Conservation (phyloP, 768 basidiomycete species). For the Flagelloscypha sp. region DNA sequence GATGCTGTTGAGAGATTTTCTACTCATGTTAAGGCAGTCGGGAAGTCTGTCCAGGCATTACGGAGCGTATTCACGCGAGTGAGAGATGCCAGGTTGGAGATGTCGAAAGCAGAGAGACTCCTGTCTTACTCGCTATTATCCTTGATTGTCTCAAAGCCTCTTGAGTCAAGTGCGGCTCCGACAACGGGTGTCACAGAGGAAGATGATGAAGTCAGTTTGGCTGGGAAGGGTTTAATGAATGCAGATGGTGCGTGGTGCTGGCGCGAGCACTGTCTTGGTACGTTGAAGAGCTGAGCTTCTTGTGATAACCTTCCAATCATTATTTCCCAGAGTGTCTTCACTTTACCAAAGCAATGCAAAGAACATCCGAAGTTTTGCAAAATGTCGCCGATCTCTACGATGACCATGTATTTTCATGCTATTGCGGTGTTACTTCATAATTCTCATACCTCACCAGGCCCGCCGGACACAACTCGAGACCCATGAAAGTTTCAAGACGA, state of each 20-base stretch:
- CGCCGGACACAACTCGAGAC: slow-evolving; percentile 62
- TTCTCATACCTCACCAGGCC: slow-evolving; percentile 38
- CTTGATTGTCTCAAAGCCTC: slow-evolving; percentile 62
- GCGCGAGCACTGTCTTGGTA: slow-evolving; percentile 69
- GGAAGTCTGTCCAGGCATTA: slow-evolving; percentile 59
- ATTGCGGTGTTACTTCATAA: background rate
- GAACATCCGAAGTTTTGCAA: slow-evolving; percentile 64
- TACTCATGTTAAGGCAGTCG: slow-evolving; percentile 55
- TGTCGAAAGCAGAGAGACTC: slow-evolving; percentile 68
- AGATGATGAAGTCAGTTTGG: slow-evolving; percentile 31
- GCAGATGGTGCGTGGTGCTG: slow-evolving; percentile 81
- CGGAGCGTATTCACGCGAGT: slow-evolving; percentile 53
- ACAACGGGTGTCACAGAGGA: slow-evolving; percentile 41
- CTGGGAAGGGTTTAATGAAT: slow-evolving; percentile 54
- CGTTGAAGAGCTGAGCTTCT: slow-evolving; percentile 2
- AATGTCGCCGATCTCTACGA: slow-evolving; percentile 73
- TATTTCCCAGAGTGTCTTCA: slow-evolving; percentile 55
- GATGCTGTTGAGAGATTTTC: slow-evolving; percentile 56
- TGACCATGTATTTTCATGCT: slow-evolving; percentile 62
- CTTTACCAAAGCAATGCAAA: slow-evolving; percentile 72
- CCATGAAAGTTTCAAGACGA: slow-evolving; percentile 66
- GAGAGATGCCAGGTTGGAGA: slow-evolving; percentile 64
- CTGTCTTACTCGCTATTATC: slow-evolving; percentile 69
- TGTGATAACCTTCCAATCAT: background rate
- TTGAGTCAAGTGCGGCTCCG: slow-evolving; percentile 41